A percentile compares a stretch with the other conserved stretches of the same genome.
Conservation (phyloP, 2,329 filamentous ascomycete species). For the Parastagonospora nodorum region DNA sequence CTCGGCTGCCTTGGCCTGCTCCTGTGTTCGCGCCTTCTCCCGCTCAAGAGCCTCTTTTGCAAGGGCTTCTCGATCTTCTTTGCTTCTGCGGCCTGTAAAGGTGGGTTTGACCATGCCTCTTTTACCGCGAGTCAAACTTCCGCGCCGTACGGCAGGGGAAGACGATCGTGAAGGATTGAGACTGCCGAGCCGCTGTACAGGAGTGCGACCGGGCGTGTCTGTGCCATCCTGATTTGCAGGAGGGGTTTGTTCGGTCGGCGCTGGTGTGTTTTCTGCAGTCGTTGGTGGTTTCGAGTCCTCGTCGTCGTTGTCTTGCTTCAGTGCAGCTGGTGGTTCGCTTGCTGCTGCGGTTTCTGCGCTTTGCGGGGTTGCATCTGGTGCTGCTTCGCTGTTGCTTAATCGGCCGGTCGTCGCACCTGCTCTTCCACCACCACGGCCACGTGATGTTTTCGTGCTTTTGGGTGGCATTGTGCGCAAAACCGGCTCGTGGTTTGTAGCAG, state of each 20-base stretch:
- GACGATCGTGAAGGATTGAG: conserved; percentile 38
- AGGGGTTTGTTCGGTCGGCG: conserved; percentile 17
- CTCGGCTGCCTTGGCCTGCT: conserved; percentile 37
- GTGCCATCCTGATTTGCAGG: conserved; percentile 11
- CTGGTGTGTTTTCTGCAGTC: conserved; percentile 13
- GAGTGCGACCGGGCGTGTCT: conserved; percentile 25
- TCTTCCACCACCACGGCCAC: conserved; percentile 25
- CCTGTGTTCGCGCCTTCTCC: conserved; percentile 44
- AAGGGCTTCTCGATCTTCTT: conserved; percentile 50
- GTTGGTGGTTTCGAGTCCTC: conserved; percentile 18
- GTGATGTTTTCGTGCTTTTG: conserved; percentile 16
- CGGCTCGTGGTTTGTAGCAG: not conserved
- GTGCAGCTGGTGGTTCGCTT: conserved; percentile 10
- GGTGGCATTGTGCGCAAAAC: conserved; percentile 29
- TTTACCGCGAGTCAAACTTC: conserved; percentile 32
- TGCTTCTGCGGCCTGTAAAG: conserved; percentile 52
- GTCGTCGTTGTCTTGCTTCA: conserved; percentile 27
- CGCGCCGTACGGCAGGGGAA: conserved; percentile 36
- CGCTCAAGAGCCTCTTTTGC: conserved; percentile 48
- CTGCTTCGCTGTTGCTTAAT: conserved; percentile 13
- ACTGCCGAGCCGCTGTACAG: conserved; percentile 34
- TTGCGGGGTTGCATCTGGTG: conserved; percentile 20
- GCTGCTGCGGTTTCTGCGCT: conserved; percentile 14
- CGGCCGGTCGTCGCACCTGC: conserved; percentile 21
- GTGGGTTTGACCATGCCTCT: conserved; percentile 44